Conservation (phyloP, 768 basidiomycete genomes). For the Amanita fuliginea region DNA sequence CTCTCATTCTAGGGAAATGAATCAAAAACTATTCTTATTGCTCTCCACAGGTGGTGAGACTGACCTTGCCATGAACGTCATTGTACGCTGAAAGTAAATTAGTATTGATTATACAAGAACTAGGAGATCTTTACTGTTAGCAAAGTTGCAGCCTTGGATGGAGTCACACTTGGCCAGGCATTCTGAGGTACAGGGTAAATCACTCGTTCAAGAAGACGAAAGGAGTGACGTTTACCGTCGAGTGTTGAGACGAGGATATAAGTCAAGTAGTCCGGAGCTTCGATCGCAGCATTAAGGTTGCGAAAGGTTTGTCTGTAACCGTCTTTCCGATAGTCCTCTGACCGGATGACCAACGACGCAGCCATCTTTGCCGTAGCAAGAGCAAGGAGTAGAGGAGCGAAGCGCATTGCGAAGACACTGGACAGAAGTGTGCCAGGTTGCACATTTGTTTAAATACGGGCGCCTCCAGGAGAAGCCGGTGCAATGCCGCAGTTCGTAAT, state of each 20-base stretch:
- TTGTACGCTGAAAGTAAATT: constrained; percentile 19
- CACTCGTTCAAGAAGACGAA: not conserved
- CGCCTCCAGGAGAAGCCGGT: too few species aligned
- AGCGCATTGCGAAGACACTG: not conserved
- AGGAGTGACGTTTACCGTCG: constrained; percentile 4
- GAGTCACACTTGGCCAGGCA: not conserved
- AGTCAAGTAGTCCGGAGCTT: constrained; percentile 23
- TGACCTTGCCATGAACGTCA: constrained; percentile 25
- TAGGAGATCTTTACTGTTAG: not conserved
- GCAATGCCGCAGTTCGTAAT: too few species aligned
- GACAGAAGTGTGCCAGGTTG: not conserved
- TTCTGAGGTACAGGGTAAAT: not conserved
- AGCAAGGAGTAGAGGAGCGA: not conserved
- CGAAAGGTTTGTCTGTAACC: constrained; percentile 17
- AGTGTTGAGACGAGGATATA: constrained; percentile 24
- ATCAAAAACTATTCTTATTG: not conserved
- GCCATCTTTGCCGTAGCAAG: not conserved
- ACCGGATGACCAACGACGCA: not conserved
- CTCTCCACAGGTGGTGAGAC: not conserved
- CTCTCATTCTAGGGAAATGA: constrained; percentile 18
- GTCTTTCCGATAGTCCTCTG: not conserved
- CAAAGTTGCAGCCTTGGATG: not conserved
- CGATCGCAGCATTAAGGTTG: constrained; percentile 19
- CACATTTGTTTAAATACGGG: not conserved
- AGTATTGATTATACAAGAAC: constrained; percentile 18